A percentile compares a stretch with the other conserved stretches of the same genome.
Conservation (phyloP, 768 basidiomycete genomes). For the Agaricus sinodeliciosus region DNA sequence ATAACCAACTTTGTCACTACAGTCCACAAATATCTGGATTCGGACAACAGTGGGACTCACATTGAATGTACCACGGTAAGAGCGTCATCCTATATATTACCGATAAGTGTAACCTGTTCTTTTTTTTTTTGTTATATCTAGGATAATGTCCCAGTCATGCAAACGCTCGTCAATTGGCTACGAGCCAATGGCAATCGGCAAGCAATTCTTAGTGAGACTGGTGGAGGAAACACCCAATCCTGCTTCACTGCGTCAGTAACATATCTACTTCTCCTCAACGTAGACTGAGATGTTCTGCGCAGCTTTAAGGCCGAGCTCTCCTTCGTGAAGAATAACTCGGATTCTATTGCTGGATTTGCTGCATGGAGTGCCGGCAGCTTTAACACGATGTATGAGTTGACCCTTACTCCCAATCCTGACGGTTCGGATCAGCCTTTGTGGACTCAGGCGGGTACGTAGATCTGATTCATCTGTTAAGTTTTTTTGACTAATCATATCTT, state of each 20-base stretch:
- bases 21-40: conserved; percentile 59
- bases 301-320: conserved; percentile 37
- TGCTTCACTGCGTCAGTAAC: conserved; percentile 32
- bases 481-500: not conserved
- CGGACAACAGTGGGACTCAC: conserved; percentile 38
- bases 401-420: conserved; percentile 39
- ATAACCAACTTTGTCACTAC: not conserved
- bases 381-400: conserved; percentile 42
- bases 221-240: conserved; percentile 43
- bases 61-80: conserved; percentile 24
- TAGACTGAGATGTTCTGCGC: not conserved
- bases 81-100: not conserved
- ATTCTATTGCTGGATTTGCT: conserved; percentile 42
- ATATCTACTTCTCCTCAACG: not conserved
- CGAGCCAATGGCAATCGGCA: conserved; percentile 29
- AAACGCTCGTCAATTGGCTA: conserved; percentile 33
- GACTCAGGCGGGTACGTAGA: conserved; percentile 30
- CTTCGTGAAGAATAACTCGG: conserved; percentile 36
- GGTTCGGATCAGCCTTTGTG: conserved; percentile 42
- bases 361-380: conserved; percentile 50
- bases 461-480: not conserved
- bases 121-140: conserved; percentile 6
- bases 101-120: not conserved
- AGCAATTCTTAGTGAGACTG: conserved; percentile 39
- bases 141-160: conserved; percentile 39